Conservation (phyloP, 139 green algal genomes). For the Chloropicon primus region DNA sequence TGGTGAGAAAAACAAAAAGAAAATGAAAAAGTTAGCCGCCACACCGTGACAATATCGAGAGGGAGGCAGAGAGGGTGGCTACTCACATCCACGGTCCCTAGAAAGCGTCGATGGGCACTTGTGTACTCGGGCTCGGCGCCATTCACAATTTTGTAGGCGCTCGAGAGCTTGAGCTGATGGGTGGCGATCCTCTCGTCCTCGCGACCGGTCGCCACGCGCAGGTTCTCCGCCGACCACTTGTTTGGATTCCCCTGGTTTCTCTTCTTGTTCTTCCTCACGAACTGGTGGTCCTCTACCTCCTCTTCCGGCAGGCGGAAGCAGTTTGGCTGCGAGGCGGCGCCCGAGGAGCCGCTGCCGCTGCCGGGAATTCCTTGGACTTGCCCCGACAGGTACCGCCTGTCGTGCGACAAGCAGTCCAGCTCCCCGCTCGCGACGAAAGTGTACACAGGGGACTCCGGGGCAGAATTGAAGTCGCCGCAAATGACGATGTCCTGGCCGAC, state of each 20-base stretch:
- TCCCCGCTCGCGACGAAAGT: neutral
- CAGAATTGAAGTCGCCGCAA: neutral
- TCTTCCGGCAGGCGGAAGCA: neutral
- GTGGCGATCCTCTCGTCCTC: neutral
- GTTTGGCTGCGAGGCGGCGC: neutral
- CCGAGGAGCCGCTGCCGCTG: neutral
- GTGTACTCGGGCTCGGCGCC: neutral
- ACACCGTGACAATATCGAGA: too few relatives aligned
- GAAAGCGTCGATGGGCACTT: neutral
- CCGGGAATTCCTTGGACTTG: neutral
- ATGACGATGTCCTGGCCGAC: neutral
- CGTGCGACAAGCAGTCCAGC: neutral
- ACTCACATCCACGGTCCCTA: neutral
- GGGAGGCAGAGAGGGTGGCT: too few relatives aligned
- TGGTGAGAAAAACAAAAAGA: too few relatives aligned
- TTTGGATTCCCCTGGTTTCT: neutral
- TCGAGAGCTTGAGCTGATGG: neutral
- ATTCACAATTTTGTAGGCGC: neutral
- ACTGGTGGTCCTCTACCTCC: neutral
- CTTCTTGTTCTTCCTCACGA: neutral
- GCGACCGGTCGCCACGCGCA: neutral
- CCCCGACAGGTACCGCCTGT: neutral
- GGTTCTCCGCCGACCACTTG: neutral
- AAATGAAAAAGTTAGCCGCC: too few relatives aligned
- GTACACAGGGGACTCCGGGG: neutral